These are phyloP conservation scores for Silene latifolia DNA, from an alignment of 148 eudicot species.

Conservation along the genomic window DNA sequence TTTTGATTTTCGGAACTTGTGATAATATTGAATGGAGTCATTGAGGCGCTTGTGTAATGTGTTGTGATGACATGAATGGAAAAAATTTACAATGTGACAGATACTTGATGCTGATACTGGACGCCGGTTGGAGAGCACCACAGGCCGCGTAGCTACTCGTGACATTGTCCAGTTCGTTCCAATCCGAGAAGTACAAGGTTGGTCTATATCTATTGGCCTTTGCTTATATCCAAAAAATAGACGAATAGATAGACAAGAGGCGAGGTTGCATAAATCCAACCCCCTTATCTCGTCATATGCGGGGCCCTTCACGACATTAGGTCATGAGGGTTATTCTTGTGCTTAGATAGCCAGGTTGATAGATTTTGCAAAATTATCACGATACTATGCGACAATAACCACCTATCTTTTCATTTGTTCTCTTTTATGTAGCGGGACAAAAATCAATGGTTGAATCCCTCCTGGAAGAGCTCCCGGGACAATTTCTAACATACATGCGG, in stretches of 20 bases:
- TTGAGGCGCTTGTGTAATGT: too few relatives aligned
- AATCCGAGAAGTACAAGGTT: slow-evolving; percentile 79
- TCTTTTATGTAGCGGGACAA: slow-evolving; percentile 48
- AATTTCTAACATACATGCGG: slow-evolving; percentile 68
- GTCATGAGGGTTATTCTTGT: too few relatives aligned
- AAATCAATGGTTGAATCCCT: slow-evolving; percentile 63
- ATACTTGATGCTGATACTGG: slow-evolving; percentile 90
- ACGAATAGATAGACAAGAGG: too few relatives aligned
- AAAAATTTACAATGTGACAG: slow-evolving; percentile 30
- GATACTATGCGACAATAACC: background rate
- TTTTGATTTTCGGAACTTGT: background rate
- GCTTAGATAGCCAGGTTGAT: background rate
- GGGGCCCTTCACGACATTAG: too few relatives aligned
- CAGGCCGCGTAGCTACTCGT: slow-evolving; percentile 80
- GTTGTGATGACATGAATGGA: background rate
- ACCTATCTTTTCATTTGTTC: background rate
- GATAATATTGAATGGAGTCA: background rate
- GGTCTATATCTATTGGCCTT: slow-evolving; percentile 10
- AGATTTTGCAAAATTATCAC: background rate
- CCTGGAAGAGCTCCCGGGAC: slow-evolving; percentile 83
- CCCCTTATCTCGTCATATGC: too few relatives aligned
- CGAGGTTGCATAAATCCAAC: too few relatives aligned
- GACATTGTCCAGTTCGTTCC: slow-evolving; percentile 97
- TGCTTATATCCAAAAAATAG: too few relatives aligned
- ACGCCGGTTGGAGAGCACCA: slow-evolving; percentile 66